Evolutionary conservation across 1,284 basidiomycete species (phyloP).

Genomic region (Heterobasidion irregulare): DNA sequence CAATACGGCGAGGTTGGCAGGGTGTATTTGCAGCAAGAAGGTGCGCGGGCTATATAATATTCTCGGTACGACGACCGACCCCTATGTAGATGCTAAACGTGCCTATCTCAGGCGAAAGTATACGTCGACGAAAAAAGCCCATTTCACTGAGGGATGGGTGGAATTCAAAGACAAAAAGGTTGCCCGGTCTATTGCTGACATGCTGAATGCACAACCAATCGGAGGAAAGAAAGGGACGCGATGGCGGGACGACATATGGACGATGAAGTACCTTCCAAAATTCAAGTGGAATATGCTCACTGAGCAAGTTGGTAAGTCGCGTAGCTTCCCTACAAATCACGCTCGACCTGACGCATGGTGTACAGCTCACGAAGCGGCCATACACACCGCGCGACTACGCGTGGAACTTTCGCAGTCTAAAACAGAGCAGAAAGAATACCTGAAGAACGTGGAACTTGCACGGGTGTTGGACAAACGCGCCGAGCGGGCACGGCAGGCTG

Average conservation of each 20-base stretch:
- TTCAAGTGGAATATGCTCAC: conserved; percentile 99
- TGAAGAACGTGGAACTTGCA: conserved; percentile 92
- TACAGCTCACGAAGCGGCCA: conserved; percentile 87
- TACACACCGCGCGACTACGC: conserved; percentile 82
- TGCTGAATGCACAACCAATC: conserved; percentile 95
- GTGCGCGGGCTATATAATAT: conserved; percentile 27
- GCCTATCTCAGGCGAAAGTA: conserved; percentile 73
- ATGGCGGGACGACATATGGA: conserved; percentile 98
- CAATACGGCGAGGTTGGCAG: conserved; percentile 78
- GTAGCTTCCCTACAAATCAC: neutral
- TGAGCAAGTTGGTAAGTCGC: conserved; percentile 88
- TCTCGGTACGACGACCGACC: neutral
- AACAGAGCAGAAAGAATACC: conserved; percentile 88
- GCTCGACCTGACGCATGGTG: neutral
- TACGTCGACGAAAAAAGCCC: conserved; percentile 73
- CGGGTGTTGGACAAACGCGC: conserved; percentile 84
- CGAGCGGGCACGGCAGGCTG: conserved; percentile 46
- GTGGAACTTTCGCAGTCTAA: conserved; percentile 86
- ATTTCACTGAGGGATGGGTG: conserved; percentile 97
- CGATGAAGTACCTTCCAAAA: conserved; percentile 96
- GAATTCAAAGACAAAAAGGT: conserved; percentile 94
- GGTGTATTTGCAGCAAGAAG: conserved; percentile 85
- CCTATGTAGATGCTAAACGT: conserved; percentile 59
- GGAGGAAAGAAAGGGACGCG: conserved; percentile 88
- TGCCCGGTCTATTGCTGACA: conserved; percentile 84